Percentiles rank a stretch among this genome's conserved stretches.
Evolutionary conservation across 2,329 filamentous ascomycete species (phyloP).

Genomic region (Aspergillus alliaceus): DNA sequence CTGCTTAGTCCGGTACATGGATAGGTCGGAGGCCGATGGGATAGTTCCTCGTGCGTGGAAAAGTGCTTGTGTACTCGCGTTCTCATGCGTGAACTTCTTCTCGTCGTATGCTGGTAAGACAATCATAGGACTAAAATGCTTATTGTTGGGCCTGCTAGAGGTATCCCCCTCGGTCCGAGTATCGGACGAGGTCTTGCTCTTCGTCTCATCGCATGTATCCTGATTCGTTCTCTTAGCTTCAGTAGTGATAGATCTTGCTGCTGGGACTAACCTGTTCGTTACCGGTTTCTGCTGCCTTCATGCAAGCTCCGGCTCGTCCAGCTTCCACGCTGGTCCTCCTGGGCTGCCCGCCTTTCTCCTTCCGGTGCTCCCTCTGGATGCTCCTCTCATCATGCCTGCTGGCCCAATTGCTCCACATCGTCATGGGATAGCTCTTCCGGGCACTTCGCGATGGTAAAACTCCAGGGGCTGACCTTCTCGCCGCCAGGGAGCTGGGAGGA

Average conservation of each 20-base stretch:
- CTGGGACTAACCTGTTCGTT: neutral
- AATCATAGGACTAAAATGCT: constrained; percentile 24
- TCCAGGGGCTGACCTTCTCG: constrained; percentile 53
- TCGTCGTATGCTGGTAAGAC: constrained; percentile 31
- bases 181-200: neutral
- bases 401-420: constrained; percentile 84
- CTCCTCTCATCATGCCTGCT: constrained; percentile 83
- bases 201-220: neutral
- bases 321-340: constrained; percentile 28
- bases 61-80: constrained; percentile 34
- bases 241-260: neutral
- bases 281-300: constrained; percentile 11
- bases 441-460: constrained; percentile 26
- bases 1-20: constrained; percentile 16
- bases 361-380: constrained; percentile 44
- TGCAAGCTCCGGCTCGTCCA: constrained; percentile 24
- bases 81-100: constrained; percentile 27
- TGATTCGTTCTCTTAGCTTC: neutral
- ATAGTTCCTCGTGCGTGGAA: constrained; percentile 30
- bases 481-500: constrained; percentile 79
- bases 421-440: constrained; percentile 70
- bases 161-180: neutral
- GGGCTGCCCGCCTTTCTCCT: constrained; percentile 23
- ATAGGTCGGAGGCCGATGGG: constrained; percentile 22
- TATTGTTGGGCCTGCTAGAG: constrained; percentile 7